Conservation (phyloP, 2,329 filamentous ascomycete species). For the Colletotrichum paranaense region DNA sequence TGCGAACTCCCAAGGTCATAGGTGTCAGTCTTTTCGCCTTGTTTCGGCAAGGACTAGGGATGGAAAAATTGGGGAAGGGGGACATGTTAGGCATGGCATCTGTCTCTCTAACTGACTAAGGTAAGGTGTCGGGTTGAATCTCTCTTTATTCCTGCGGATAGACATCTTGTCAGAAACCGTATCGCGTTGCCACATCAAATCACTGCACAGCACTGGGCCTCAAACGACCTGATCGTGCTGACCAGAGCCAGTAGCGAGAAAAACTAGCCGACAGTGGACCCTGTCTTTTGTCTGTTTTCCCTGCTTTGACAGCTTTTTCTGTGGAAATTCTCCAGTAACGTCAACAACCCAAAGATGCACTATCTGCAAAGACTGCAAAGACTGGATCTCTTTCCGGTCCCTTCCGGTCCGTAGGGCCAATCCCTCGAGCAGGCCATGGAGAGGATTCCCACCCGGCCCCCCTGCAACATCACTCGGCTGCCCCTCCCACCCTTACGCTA, state of each 20-base stretch:
- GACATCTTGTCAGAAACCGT: background rate
- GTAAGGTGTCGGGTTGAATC: background rate
- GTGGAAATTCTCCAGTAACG: conserved; percentile 2
- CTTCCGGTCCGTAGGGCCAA: conserved; percentile 14
- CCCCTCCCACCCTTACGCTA: background rate
- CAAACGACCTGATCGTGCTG: no score
- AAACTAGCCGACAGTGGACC: background rate
- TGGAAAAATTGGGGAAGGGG: background rate
- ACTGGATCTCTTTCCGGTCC: background rate
- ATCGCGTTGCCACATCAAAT: background rate
- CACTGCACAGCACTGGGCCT: background rate
- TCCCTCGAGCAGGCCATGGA: background rate
- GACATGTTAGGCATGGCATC: background rate
- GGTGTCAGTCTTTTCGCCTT: background rate
- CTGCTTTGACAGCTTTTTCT: conserved; percentile 20
- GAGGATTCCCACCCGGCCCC: background rate
- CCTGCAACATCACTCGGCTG: background rate
- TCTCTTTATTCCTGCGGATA: background rate
- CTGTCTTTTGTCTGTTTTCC: background rate
- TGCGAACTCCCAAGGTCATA: background rate
- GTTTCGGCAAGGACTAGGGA: background rate
- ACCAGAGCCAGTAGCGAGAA: background rate
- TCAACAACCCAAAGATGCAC: background rate
- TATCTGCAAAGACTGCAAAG: background rate
- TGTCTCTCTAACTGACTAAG: background rate